phyloP scores from a whole-genome alignment of 129 eudicot species.

The Smallanthus sonchifolius region DNA sequence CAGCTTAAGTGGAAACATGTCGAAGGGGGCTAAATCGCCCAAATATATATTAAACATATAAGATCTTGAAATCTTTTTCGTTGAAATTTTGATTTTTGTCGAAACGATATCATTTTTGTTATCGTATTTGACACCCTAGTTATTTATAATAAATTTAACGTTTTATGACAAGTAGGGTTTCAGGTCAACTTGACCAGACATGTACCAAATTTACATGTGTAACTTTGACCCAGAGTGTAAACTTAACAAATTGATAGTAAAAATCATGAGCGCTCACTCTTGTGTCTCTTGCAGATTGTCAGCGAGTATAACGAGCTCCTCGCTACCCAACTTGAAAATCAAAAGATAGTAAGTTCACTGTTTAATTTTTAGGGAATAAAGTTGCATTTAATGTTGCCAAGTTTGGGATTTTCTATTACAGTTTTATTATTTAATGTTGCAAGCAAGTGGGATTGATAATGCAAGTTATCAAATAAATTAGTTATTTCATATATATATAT shows the following conservation, averaged over 20 bases:
- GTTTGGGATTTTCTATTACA: background rate
- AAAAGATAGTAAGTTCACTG: conserved; percentile 59
- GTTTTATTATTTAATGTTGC: background rate
- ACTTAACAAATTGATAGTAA: background rate
- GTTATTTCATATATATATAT: background rate
- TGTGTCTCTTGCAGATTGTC: conserved; percentile 47
- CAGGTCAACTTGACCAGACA: background rate
- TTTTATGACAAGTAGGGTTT: background rate
- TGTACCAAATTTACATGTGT: background rate
- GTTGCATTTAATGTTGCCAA: background rate
- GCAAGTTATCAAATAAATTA: background rate
- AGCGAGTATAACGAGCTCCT: conserved; percentile 93
- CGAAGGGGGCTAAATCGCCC: background rate
- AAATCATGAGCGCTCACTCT: conserved; percentile 5
- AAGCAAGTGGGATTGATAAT: background rate
- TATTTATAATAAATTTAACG: background rate
- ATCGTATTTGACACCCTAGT: background rate
- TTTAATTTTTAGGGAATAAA: conserved; percentile 5
- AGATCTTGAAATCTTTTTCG: background rate
- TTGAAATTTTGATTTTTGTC: background rate
- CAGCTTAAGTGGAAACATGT: background rate
- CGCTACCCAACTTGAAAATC: conserved; percentile 83
- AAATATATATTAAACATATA: background rate
- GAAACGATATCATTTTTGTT: background rate
- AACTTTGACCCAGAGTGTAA: background rate